Evolutionary conservation across 75 land plant species (phyloP).

Genomic region (Pinus albicaulis): DNA sequence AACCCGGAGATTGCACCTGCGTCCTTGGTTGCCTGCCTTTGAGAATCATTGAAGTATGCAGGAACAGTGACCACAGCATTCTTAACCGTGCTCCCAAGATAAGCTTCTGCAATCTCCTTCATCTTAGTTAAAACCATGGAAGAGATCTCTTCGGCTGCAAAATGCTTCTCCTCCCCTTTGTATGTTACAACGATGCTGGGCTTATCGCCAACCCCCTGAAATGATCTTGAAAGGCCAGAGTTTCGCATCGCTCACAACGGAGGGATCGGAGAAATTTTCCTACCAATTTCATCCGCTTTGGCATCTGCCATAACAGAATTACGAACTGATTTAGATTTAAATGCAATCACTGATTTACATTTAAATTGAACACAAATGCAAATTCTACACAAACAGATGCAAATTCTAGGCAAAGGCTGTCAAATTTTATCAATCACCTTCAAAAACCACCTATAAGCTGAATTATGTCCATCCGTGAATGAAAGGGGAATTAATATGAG

Average conservation of each 20-base stretch:
- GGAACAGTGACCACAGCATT: conserved; percentile 25
- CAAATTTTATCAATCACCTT: too few species aligned
- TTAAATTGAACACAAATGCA: too few species aligned
- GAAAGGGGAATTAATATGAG: too few species aligned
- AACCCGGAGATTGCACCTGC: conserved; percentile 14
- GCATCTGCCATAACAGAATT: conserved; percentile 19
- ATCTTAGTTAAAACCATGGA: conserved; percentile 34
- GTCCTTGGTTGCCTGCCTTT: conserved; percentile 16
- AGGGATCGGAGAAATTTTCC: conserved; percentile 24
- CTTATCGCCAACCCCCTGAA: conserved; percentile 35
- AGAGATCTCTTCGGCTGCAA: conserved; percentile 32
- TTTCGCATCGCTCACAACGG: conserved; percentile 22
- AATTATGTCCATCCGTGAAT: too few species aligned
- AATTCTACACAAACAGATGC: too few species aligned
- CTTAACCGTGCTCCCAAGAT: conserved; percentile 22
- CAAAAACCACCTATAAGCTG: too few species aligned
- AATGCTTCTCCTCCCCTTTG: conserved; percentile 32
- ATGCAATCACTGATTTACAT: too few species aligned
- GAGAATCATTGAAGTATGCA: conserved; percentile 5
- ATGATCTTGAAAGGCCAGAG: conserved; percentile 40
- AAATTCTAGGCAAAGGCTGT: too few species aligned
- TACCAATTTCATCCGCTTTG: conserved; percentile 36
- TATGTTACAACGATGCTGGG: conserved; percentile 29
- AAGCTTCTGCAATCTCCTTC: conserved; percentile 43
- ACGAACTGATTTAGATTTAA: too few species aligned